These are phyloP conservation scores for Lentinula guzmanii DNA, from an alignment of 768 basidiomycete species.

Conservation along the genomic window DNA sequence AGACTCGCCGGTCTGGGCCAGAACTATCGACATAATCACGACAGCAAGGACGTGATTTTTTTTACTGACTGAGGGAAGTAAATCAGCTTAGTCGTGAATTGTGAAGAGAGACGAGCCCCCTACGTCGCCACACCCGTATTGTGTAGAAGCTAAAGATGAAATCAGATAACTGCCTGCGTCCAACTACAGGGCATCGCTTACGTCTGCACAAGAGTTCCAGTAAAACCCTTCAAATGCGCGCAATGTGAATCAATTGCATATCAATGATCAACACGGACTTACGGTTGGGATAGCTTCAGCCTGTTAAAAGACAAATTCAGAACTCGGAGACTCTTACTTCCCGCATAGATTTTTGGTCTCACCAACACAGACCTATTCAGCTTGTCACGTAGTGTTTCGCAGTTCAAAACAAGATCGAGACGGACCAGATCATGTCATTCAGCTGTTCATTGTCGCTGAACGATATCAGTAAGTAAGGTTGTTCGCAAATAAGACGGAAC, in stretches of 20 bases:
- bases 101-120: not conserved
- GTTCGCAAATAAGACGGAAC: not conserved
- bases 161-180: not conserved
- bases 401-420: not conserved
- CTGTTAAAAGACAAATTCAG: not conserved
- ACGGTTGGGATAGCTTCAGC: conserved; percentile 10
- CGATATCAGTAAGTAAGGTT: not conserved
- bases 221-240: conserved; percentile 1
- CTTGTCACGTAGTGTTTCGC: not conserved
- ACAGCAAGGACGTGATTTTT: conserved; percentile 6
- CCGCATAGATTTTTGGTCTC: not conserved
- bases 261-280: not conserved
- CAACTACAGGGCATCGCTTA: not conserved
- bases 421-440: conserved; percentile 4
- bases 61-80: conserved; percentile 8
- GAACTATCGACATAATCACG: conserved; percentile 4
- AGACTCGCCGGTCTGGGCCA: conserved; percentile 6
- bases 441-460: conserved; percentile 2
- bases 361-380: conserved; percentile 2
- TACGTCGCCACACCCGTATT: conserved; percentile 8
- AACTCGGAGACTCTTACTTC: not conserved
- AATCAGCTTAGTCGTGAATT: not conserved
- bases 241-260: not conserved
- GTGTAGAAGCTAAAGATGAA: conserved; percentile 7
- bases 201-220: conserved; percentile 8